phyloP scores from a whole-genome alignment of 179 eudicot species.

The Silene vulgaris region DNA sequence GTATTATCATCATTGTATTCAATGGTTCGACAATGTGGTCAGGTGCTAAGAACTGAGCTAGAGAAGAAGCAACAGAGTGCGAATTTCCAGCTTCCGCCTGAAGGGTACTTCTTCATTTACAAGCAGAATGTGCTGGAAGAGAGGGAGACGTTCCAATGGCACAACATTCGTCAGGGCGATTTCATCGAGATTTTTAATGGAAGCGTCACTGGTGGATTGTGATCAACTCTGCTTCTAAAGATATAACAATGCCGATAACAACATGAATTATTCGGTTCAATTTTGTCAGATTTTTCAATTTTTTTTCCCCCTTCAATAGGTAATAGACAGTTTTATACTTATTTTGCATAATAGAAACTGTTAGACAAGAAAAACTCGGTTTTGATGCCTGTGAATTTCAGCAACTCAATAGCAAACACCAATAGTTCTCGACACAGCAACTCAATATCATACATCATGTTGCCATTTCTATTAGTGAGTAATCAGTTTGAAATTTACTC shows the following conservation, averaged over 20 bases:
- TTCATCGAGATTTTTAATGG: conserved; percentile 62
- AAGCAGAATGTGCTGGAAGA: conserved; percentile 78
- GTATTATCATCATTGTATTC: neutral
- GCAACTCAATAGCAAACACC: conserved; percentile 2
- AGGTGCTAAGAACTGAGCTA: conserved; percentile 48
- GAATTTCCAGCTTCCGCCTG: conserved; percentile 44
- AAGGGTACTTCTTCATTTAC: conserved; percentile 68
- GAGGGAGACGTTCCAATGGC: conserved; percentile 53
- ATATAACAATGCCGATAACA: neutral
- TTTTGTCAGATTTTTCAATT: neutral
- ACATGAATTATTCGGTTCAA: conserved; percentile 2
- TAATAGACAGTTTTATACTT: neutral
- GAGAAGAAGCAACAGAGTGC: conserved; percentile 31
- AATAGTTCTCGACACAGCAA: conserved; percentile 15
- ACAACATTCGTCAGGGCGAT: conserved; percentile 50
- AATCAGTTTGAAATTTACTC: conserved; percentile 15
- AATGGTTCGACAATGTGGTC: neutral
- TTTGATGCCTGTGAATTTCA: neutral
- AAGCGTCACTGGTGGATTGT: conserved; percentile 49
- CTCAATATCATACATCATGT: conserved; percentile 14
- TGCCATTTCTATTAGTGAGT: conserved; percentile 8
- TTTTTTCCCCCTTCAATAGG: neutral
- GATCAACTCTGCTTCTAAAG: neutral
- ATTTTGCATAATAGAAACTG: neutral
- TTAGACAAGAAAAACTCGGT: neutral